phyloP scores from a whole-genome alignment of 2,329 filamentous ascomycete species.

The Colletotrichum godetiae region DNA sequence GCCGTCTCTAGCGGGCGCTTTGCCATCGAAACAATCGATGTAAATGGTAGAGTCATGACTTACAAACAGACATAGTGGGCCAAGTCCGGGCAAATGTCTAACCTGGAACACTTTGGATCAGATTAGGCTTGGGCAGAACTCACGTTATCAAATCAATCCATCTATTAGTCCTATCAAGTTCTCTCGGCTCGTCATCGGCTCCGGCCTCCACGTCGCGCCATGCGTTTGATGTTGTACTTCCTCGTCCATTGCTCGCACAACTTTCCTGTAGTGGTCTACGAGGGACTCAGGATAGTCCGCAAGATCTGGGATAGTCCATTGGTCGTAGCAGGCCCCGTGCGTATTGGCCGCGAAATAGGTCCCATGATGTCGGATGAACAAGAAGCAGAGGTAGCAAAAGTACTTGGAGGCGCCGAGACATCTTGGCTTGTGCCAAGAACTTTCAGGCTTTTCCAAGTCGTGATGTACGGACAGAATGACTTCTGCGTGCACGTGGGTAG shows the following conservation, averaged over 20 bases:
- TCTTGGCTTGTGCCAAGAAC: conserved; percentile 20
- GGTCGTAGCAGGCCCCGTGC: conserved; percentile 36
- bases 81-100: not conserved
- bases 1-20: conserved; percentile 1
- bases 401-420: conserved; percentile 36
- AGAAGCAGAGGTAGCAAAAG: conserved; percentile 37
- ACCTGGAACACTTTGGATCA: not conserved
- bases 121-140: not conserved
- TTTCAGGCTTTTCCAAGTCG: conserved; percentile 14
- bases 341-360: conserved; percentile 34
- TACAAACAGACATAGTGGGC: not conserved
- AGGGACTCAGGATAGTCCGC: conserved; percentile 32
- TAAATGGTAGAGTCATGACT: not conserved
- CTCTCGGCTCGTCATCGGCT: conserved; percentile 37
- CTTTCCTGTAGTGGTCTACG: conserved; percentile 15
- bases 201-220: conserved; percentile 24
- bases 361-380: conserved; percentile 35
- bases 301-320: conserved; percentile 36
- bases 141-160: not conserved
- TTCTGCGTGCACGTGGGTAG: conserved; percentile 36
- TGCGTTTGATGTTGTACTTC: conserved; percentile 12
- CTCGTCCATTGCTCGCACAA: conserved; percentile 27
- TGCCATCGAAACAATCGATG: conserved; percentile 1
- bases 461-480: conserved; percentile 34
- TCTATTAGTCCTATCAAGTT: conserved; percentile 24